Evolutionary conservation across 2,329 filamentous ascomycete genomes (phyloP).

Genomic region (Talaromyces sp.): DNA sequence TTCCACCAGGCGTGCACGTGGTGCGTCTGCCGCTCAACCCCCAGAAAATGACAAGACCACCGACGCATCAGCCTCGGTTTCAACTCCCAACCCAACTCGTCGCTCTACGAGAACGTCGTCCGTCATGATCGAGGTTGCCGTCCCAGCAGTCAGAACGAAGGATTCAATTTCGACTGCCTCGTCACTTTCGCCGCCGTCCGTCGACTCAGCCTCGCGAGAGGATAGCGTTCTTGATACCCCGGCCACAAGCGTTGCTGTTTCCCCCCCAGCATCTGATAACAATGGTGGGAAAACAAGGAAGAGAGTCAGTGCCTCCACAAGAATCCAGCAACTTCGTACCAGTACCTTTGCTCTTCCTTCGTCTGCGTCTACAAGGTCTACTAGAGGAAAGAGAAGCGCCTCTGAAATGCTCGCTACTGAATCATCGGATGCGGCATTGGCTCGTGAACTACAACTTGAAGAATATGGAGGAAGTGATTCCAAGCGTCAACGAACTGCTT

Average conservation of each 20-base stretch:
- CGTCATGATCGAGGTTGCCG: slow-evolving; percentile 32
- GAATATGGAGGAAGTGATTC: slow-evolving; percentile 44
- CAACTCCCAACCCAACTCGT: neutral
- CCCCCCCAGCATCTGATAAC: slow-evolving; percentile 50
- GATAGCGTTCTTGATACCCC: slow-evolving; percentile 59
- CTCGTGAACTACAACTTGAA: slow-evolving; percentile 57
- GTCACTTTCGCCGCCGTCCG: slow-evolving; percentile 43
- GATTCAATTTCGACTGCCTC: slow-evolving; percentile 27
- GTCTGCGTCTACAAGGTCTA: slow-evolving; percentile 28
- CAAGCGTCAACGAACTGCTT: slow-evolving; percentile 39
- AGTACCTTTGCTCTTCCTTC: slow-evolving; percentile 51
- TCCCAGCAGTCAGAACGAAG: slow-evolving; percentile 30
- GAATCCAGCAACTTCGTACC: slow-evolving; percentile 48
- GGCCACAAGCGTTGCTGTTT: slow-evolving; percentile 58
- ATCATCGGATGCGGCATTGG: slow-evolving; percentile 53
- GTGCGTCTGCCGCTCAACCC: slow-evolving; percentile 21
- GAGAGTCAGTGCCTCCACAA: slow-evolving; percentile 46
- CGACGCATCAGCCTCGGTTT: neutral
- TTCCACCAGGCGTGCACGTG: slow-evolving; percentile 27
- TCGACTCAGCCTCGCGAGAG: slow-evolving; percentile 41
- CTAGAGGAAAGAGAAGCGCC: slow-evolving; percentile 46
- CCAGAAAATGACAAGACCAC: slow-evolving; percentile 20
- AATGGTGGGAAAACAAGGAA: slow-evolving; percentile 25
- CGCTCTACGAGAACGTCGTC: slow-evolving; percentile 12
- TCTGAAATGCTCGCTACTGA: slow-evolving; percentile 42